Evolutionary conservation across 1,139 yeast genomes (phyloP), one percentile per base, ranked within the genome.

Genomic region (Yamadazyma conglobata): DNA sequence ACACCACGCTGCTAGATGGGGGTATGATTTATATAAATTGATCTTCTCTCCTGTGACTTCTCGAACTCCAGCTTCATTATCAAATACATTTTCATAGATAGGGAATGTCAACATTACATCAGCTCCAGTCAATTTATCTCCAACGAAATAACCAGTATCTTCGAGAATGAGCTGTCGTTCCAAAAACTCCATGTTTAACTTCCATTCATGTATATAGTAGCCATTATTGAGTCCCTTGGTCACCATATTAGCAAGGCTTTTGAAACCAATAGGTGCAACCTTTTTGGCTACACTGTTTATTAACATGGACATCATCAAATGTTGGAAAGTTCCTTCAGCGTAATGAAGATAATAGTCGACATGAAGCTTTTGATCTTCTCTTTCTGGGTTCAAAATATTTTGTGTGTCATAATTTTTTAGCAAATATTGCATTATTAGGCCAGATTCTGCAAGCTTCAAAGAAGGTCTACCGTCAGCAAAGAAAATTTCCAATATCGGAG

Each of bases 261-360:
- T 61, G 15, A 70, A 43, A 5, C 77, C 71, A 40, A 62, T 55
- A 2, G 85, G 85, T 2, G 74, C 67, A 18, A 56, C 43, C 4
- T 55, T 50, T 26, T 54, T 60, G 3, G 70, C 67, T 6, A 54
- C 52, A 28, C 60, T 49, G 28, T 73, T 60, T 22, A 70, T 58
- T 29, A 73, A 52, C 39, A 70, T 50, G 4, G 75, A 46, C 15
- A 73, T 57, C 33, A 60, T 48, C 10, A 62, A 46, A 14, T 73
- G 74, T 47, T 72, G 77, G 30, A 79, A 51, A 20, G 79, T 63
- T 0, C 79, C 83, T 47, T 79, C 87, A 5, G 74, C 47, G 40
- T 67, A 74, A 44, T 75, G 79, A 32, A 75, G 52, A 40, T 59
- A 73, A 48, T 70, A 77, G 38, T 74, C 74, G 26, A 70, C 70